Evolutionary conservation across 192 early-diverging fungal species (phyloP).

Genomic region (Backusella parvicylindrica): DNA sequence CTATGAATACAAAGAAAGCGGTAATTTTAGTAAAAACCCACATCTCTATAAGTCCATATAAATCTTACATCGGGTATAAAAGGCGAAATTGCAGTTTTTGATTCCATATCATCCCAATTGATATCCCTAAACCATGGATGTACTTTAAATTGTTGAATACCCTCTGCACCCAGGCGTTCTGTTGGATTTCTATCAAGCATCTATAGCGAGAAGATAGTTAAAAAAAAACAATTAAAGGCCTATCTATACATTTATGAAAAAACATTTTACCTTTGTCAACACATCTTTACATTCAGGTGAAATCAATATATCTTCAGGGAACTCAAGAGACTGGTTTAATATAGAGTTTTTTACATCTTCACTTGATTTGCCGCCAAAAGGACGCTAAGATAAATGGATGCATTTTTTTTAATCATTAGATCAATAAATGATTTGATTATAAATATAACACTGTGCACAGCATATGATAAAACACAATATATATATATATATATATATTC

Average conservation of each 20-base stretch:
- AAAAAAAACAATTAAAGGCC: no score
- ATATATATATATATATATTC: conserved; percentile 32
- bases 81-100: conserved; percentile 18
- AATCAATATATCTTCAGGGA: conserved; percentile 59
- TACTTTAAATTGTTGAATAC: conserved; percentile 16
- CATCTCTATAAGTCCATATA: background rate
- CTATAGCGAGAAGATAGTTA: background rate
- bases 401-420: background rate
- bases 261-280: conserved; percentile 43
- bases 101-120: conserved; percentile 21
- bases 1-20: conserved; percentile 29
- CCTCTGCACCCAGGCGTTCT: conserved; percentile 3
- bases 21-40: background rate
- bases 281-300: conserved; percentile 49
- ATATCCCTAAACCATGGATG: conserved; percentile 30
- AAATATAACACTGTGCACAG: conserved; percentile 10
- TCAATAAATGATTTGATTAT: background rate
- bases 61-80: conserved; percentile 27
- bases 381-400: conserved; percentile 48
- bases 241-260: no score
- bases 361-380: conserved; percentile 77
- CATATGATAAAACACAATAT: no score
- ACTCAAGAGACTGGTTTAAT: conserved; percentile 57
- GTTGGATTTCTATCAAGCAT: background rate
- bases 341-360: conserved; percentile 69